Conservation (phyloP, 352 stramenopile species). For the Hyaloperonospora brassicae region DNA sequence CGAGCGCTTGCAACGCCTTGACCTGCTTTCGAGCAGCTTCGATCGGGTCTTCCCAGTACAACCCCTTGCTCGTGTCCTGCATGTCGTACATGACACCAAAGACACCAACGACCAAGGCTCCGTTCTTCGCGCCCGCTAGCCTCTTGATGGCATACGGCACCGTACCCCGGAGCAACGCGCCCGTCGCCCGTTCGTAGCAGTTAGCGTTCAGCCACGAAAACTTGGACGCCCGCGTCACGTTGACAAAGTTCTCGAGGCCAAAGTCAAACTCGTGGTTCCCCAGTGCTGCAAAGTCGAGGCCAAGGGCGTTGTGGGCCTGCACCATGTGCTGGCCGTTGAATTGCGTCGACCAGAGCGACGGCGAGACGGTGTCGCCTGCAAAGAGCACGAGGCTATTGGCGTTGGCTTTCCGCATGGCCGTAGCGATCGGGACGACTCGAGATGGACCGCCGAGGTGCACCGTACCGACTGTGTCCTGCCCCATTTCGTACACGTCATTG, state of each 20-base stretch:
- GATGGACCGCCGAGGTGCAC: conserved; percentile 63
- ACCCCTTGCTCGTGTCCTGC: conserved; percentile 47
- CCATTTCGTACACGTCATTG: conserved; percentile 78
- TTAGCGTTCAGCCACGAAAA: conserved; percentile 77
- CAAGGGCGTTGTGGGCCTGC: conserved; percentile 65
- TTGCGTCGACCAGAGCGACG: conserved; percentile 72
- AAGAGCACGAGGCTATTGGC: conserved; percentile 72
- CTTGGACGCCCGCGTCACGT: conserved; percentile 45
- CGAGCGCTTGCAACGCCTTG: conserved; percentile 25
- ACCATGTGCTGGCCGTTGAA: conserved; percentile 79
- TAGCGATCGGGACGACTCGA: conserved; percentile 59
- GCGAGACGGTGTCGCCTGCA: conserved; percentile 71
- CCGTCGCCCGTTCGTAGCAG: conserved; percentile 44
- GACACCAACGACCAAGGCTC: conserved; percentile 49
- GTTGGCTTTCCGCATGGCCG: conserved; percentile 46
- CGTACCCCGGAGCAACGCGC: conserved; percentile 45
- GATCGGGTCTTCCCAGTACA: conserved; percentile 66
- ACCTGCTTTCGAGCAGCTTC: conserved; percentile 46
- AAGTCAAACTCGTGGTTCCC: conserved; percentile 82
- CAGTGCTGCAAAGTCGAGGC: conserved; percentile 62
- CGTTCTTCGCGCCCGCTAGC: conserved; percentile 32
- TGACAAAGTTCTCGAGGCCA: conserved; percentile 64
- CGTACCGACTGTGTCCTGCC: conserved; percentile 51
- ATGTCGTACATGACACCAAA: conserved; percentile 81
- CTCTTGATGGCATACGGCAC: conserved; percentile 41